A percentile compares a stretch with the other conserved stretches of the same genome.
phyloP scores from a whole-genome alignment of 352 stramenopile species.

The Globisporangium irregulare region DNA sequence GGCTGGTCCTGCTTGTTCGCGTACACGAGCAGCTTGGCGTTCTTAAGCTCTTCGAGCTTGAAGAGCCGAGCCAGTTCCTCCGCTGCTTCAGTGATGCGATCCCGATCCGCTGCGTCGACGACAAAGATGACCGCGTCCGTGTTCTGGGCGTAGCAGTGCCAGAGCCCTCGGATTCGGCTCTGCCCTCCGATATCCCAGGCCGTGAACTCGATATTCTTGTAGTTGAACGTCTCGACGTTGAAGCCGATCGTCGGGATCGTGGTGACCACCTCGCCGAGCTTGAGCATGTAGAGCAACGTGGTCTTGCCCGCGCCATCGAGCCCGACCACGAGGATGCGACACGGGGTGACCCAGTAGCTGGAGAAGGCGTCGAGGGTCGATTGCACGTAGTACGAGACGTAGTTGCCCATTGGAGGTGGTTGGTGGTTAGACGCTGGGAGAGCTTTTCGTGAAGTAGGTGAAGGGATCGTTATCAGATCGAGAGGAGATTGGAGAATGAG shows the following conservation, averaged over 20 bases:
- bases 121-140: conserved; percentile 84
- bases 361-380: conserved; percentile 26
- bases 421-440: background rate
- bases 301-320: conserved; percentile 95
- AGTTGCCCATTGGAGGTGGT: conserved; percentile 27
- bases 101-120: conserved; percentile 57
- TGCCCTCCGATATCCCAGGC: conserved; percentile 82
- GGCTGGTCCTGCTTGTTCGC: conserved; percentile 46
- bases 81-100: conserved; percentile 39
- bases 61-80: conserved; percentile 42
- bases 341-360: conserved; percentile 35
- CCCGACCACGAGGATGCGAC: conserved; percentile 80
- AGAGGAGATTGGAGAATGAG: too few species aligned
- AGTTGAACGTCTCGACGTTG: conserved; percentile 72
- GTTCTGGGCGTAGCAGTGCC: conserved; percentile 66
- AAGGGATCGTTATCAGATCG: too few species aligned
- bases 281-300: conserved; percentile 90
- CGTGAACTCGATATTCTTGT: conserved; percentile 75
- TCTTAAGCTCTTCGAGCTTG: conserved; percentile 29
- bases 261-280: conserved; percentile 59
- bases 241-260: conserved; percentile 79
- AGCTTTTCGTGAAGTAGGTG: too few species aligned
- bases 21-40: conserved; percentile 36
- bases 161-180: conserved; percentile 64
- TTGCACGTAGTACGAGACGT: conserved; percentile 29